Percentiles rank a stretch among this genome's conserved stretches.
These are phyloP conservation scores for Tetrapisispora taiwanensis DNA, from an alignment of 805 yeast species.

Conservation along the genomic window DNA sequence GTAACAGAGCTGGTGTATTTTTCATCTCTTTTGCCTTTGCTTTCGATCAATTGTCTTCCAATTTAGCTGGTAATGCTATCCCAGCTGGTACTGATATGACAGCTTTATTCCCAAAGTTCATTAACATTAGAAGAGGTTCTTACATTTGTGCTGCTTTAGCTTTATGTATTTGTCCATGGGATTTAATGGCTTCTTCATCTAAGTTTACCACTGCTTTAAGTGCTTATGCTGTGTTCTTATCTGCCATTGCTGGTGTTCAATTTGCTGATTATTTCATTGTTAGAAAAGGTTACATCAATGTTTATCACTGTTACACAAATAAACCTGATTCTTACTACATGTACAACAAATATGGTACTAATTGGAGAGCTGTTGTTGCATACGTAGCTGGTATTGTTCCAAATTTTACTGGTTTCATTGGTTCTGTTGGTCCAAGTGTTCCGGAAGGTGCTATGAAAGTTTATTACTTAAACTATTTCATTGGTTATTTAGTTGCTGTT, in stretches of 20 bases:
- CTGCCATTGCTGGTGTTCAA: slow-evolving; percentile 73
- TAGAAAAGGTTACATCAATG: slow-evolving; percentile 58
- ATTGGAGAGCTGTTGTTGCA: slow-evolving; percentile 79
- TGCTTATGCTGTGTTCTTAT: slow-evolving; percentile 74
- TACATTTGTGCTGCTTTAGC: slow-evolving; percentile 66
- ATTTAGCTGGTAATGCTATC: slow-evolving; percentile 60
- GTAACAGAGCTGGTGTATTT: slow-evolving; percentile 74
- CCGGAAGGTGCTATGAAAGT: slow-evolving; percentile 71
- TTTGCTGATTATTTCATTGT: slow-evolving; percentile 60
- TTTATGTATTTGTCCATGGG: slow-evolving; percentile 74
- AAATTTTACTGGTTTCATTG: slow-evolving; percentile 79
- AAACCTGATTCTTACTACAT: slow-evolving; percentile 40
- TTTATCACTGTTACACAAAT: slow-evolving; percentile 55
- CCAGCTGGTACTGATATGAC: slow-evolving; percentile 68
- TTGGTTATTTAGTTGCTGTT: slow-evolving; percentile 58
- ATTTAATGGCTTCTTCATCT: slow-evolving; percentile 56
- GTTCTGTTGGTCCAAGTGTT: slow-evolving; percentile 68
- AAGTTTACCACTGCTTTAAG: slow-evolving; percentile 71
- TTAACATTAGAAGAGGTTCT: slow-evolving; percentile 73
- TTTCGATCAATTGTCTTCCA: slow-evolving; percentile 69
- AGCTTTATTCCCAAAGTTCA: slow-evolving; percentile 50
- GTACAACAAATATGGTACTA: slow-evolving; percentile 53
- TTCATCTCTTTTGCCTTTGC: slow-evolving; percentile 61
- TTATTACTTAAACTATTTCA: slow-evolving; percentile 64
- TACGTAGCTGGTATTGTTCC: slow-evolving; percentile 74